Evolutionary conservation across 2,329 filamentous ascomycete genomes (phyloP), one percentile per base, ranked within the genome.

Genomic region (Whalleya microplaca): DNA sequence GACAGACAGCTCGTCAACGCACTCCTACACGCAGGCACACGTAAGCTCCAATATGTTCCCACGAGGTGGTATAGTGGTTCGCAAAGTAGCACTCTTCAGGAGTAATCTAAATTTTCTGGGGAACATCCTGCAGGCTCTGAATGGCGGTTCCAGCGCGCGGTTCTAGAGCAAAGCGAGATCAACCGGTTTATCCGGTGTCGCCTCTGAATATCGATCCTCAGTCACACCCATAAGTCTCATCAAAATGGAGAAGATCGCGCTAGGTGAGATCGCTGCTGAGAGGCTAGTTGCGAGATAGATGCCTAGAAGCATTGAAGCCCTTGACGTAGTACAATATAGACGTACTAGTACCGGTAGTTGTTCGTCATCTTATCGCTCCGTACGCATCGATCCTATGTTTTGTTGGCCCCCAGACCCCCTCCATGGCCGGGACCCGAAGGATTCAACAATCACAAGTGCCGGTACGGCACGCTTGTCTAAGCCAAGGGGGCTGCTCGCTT

Each of bases 31-130:
- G 58, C 45, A 45, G 49, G 20, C 58, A 62, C 52, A 55, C 60
- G 60, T 63, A 61, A 63, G 60, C 60, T 61, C 50, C 53, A 63
- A 58, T 60, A 61, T 58, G n/a, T 48, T 49, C 60, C n/a, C 53
- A 58, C 47, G 49, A 54, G 55, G 40, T 18, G 29, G 54, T 58
- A 51, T 49, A 57, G 52, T 48, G 51, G 53, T 56, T 48, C 54
- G 20, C 46, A 58, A 45, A 49, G 56, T 59, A 53, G 53, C 21
- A 59, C 23, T 49, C 42, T 48, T 51, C 41, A 57, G 53, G 16
- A 45, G 47, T 40, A 54, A 56, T 60, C 52, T 61, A 56, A 56
- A 58, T 45, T 60, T 52, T 58, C 60, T 53, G 55, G 60, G 58
- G 55, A 58, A 32, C 52, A 54, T 56, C 29, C 21, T 47, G 45